Evolutionary conservation across 2,329 filamentous ascomycete species (phyloP), one percentile per base, ranked within the genome.

Genomic region (Colletotrichum neosansevieriae): DNA sequence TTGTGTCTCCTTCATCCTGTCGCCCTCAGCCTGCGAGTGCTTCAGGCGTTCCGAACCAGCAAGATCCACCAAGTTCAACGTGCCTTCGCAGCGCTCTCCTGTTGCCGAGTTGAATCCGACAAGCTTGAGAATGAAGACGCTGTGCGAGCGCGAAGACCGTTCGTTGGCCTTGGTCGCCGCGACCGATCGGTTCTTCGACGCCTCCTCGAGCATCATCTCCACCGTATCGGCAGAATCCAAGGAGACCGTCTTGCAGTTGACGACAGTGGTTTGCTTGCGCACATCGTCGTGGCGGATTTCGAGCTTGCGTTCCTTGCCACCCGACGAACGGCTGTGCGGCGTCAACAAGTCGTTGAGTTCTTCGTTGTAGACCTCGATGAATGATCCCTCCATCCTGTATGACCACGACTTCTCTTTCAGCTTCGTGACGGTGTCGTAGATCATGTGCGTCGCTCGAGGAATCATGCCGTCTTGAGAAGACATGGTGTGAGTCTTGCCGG

Each of bases 151-250:
- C 11, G 94, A 97, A 0, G 94, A 97, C 53, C 94, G 89, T 82
- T 97, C 94, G 81, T 99, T 99, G 70, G 96, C 94, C 77, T 97
- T 98, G n/a, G 96, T 99, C 0, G 96, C 94, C 1, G 96, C 96
- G 4, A 98, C 94, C 10, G 92, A 95, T 15, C 96, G 89, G 80
- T 98, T 98, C 74, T 89, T 90, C 72, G 92, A 90, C 0, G 97
- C 96, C 54, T 92, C 89, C 47, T 88, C 87, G 32, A 99, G 86
- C 76, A 98, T 94, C 10, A 85, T 83, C 76, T 96, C 91, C 0
- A 97, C 94, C 70, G 91, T 91, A 17, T 91, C 86, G 1, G 94
- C 91, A 6, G 93, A 94, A 74, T 96, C 89, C 1, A 99, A 86
- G 1, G 84, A 83, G 0, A 97, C 92, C 0, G 89, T 91, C 70